phyloP scores from a whole-genome alignment of 2,329 filamentous ascomycete species.

The Pyrenochaeta sp. region DNA sequence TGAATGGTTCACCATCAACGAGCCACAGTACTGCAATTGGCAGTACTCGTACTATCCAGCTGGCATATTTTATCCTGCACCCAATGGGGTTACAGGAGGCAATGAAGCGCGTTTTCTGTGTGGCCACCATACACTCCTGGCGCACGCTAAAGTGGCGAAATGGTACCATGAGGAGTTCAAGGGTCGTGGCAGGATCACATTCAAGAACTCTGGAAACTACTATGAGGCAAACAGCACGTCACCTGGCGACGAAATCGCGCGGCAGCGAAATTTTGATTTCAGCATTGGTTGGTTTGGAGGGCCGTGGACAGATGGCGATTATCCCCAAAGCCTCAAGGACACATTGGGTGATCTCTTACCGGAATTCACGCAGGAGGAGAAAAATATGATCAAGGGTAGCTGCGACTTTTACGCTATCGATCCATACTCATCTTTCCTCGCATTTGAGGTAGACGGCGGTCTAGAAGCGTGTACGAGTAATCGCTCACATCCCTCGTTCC shows the following conservation, averaged over 20 bases:
- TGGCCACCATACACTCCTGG: constrained; percentile 55
- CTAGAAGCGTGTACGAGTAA: constrained; percentile 54
- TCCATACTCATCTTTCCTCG: constrained; percentile 43
- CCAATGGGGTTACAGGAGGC: constrained; percentile 53
- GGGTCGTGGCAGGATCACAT: constrained; percentile 52
- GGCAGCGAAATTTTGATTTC: constrained; percentile 54
- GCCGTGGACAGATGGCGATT: constrained; percentile 57
- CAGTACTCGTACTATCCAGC: constrained; percentile 57
- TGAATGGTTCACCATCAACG: constrained; percentile 54
- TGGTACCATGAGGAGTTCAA: constrained; percentile 58
- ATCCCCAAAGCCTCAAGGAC: constrained; percentile 50
- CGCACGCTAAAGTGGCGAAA: constrained; percentile 55
- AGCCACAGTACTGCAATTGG: constrained; percentile 59
- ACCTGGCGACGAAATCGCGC: constrained; percentile 46
- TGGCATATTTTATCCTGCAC: constrained; percentile 57
- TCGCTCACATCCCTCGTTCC: constrained; percentile 50
- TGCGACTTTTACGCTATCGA: constrained; percentile 57
- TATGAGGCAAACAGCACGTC: constrained; percentile 50
- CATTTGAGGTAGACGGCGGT: constrained; percentile 42
- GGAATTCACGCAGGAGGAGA: constrained; percentile 49
- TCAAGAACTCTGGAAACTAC: constrained; percentile 56
- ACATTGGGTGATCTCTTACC: constrained; percentile 53
- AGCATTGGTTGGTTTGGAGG: constrained; percentile 57
- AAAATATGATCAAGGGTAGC: constrained; percentile 53
- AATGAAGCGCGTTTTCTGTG: constrained; percentile 54